Conservation (phyloP, 192 early-diverging fungal species). For the Piromyces finnis region DNA sequence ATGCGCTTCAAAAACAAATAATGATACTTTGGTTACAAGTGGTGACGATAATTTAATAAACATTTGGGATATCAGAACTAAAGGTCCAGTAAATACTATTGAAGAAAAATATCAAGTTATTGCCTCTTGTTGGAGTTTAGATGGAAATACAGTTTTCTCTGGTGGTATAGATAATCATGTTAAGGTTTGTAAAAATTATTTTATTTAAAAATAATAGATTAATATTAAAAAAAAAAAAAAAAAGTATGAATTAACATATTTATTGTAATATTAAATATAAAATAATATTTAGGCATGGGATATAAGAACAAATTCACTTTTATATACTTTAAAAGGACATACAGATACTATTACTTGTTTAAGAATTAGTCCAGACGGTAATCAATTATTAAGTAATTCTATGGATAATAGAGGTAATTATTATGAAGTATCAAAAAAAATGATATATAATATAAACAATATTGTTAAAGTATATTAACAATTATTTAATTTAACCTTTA, state of each 20-base stretch:
- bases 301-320: slow-evolving; percentile 47
- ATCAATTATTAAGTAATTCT: slow-evolving; percentile 60
- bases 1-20: slow-evolving; percentile 45
- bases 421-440: not conserved
- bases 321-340: slow-evolving; percentile 61
- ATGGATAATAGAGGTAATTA: slow-evolving; percentile 77
- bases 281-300: slow-evolving; percentile 77
- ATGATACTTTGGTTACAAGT: slow-evolving; percentile 62
- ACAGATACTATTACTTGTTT: slow-evolving; percentile 79
- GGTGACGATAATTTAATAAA: slow-evolving; percentile 67
- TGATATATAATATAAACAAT: too few species aligned
- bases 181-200: slow-evolving; percentile 20
- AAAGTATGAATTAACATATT: too few species aligned
- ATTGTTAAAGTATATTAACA: too few species aligned
- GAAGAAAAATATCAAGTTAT: slow-evolving; percentile 34
- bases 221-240: too few species aligned
- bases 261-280: too few species aligned
- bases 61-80: slow-evolving; percentile 22
- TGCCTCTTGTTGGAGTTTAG: slow-evolving; percentile 47
- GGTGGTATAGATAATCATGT: slow-evolving; percentile 86
- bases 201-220: too few species aligned
- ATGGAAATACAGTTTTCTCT: slow-evolving; percentile 60
- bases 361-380: slow-evolving; percentile 65
- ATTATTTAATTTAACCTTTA: too few species aligned
- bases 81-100: slow-evolving; percentile 15